Conservation (phyloP, 345 rosid species). For the Euclidium syriacum region DNA sequence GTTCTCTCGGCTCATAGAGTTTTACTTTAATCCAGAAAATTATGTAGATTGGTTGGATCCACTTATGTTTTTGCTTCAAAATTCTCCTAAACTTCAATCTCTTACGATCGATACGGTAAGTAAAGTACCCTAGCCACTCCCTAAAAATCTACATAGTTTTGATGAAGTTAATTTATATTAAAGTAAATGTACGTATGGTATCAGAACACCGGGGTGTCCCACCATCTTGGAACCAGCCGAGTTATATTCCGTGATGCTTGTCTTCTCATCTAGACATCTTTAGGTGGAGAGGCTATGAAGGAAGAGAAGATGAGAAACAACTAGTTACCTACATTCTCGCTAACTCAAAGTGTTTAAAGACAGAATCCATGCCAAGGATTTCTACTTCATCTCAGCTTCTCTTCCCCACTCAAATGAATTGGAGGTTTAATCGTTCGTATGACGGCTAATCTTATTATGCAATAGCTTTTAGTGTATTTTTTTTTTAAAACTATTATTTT, state of each 20-base stretch:
- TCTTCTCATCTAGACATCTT: neutral
- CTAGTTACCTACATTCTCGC: neutral
- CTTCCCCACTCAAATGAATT: neutral
- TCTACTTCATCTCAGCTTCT: neutral
- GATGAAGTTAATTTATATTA: neutral
- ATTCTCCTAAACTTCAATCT: neutral
- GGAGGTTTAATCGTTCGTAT: too few species aligned
- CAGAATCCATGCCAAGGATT: neutral
- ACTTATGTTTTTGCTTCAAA: neutral
- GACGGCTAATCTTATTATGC: too few species aligned
- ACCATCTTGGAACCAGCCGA: neutral
- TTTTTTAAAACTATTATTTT: too few species aligned
- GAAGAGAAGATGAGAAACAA: neutral
- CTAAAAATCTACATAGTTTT: neutral
- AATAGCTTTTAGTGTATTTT: too few species aligned
- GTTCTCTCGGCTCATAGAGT: neutral
- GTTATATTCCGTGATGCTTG: neutral
- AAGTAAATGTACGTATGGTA: neutral
- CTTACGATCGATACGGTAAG: neutral
- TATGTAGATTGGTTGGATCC: neutral
- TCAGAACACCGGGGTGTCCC: neutral
- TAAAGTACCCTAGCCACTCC: neutral
- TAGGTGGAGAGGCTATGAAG: neutral
- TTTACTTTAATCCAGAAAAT: accelerated
- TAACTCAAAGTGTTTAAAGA: neutral